These are phyloP conservation scores for Salix arbutifolia DNA, from an alignment of 345 rosid species.

Conservation along the genomic window DNA sequence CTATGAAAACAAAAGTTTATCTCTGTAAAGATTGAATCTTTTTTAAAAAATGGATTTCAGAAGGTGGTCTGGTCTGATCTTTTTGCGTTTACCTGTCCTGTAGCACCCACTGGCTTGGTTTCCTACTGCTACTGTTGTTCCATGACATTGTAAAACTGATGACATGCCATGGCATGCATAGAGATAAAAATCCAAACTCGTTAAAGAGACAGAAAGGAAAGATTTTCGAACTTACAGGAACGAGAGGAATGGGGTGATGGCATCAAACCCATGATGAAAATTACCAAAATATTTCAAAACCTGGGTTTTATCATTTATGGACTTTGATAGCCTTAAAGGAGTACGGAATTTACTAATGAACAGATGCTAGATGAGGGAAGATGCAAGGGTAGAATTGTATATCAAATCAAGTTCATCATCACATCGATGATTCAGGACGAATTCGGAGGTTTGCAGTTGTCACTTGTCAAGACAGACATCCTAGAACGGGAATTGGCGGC, in stretches of 20 bases:
- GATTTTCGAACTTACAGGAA: constrained; percentile 6
- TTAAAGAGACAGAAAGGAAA: background rate
- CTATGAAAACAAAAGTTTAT: background rate
- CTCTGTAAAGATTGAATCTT: background rate
- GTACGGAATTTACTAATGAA: background rate
- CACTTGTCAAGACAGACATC: background rate
- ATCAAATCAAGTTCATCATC: background rate
- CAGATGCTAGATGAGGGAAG: background rate
- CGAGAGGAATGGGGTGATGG: constrained; percentile 24
- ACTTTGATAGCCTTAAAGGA: background rate
- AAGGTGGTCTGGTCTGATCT: no score
- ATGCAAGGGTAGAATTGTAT: background rate
- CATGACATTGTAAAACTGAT: constrained; percentile 22
- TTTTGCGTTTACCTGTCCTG: constrained; percentile 9
- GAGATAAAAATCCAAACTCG: background rate
- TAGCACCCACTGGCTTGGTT: background rate
- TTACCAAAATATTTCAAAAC: background rate
- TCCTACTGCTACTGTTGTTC: constrained; percentile 2
- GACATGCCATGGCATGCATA: background rate
- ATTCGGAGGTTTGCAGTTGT: background rate
- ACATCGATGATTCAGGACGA: background rate
- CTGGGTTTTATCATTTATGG: background rate
- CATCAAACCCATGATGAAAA: constrained; percentile 15
- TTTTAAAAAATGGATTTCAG: no score
- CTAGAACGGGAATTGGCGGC: background rate